Percentiles rank a stretch among this genome's conserved stretches.
These are phyloP conservation scores for Hyaloperonospora brassicae DNA, from an alignment of 352 stramenopile genomes.

Conservation along the genomic window DNA sequence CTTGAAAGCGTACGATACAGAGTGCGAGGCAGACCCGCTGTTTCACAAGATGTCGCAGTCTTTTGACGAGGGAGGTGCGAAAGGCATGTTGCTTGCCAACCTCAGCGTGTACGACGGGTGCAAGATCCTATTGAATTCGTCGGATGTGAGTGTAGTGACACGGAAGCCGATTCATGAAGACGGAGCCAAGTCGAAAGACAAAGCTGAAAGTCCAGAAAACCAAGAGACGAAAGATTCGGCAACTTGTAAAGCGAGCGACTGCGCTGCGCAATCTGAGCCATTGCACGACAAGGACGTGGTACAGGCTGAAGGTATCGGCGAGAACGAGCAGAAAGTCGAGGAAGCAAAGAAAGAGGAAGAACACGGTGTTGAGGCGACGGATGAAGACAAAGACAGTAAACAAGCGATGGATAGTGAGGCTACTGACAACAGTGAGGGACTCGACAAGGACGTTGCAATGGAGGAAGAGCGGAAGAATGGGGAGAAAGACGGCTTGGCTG, in stretches of 20 bases:
- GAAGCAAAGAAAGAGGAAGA: too few relatives aligned
- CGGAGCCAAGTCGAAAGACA: conserved; percentile 14
- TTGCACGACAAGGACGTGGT: conserved; percentile 4
- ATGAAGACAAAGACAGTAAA: too few relatives aligned
- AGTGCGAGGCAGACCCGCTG: conserved; percentile 84
- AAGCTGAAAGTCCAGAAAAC: conserved; percentile 1
- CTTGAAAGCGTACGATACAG: conserved; percentile 77
- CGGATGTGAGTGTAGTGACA: conserved; percentile 57
- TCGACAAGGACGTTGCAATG: neutral
- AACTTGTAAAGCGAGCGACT: neutral
- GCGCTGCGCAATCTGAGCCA: conserved; percentile 2
- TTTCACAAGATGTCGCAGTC: conserved; percentile 91
- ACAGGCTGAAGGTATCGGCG: neutral
- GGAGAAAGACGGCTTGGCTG: conserved; percentile 1
- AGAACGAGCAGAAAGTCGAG: neutral
- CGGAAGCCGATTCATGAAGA: conserved; percentile 32
- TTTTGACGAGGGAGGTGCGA: conserved; percentile 88
- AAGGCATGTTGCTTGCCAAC: conserved; percentile 90
- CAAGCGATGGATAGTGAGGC: too few relatives aligned
- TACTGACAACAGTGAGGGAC: too few relatives aligned
- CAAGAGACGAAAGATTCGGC: conserved; percentile 10
- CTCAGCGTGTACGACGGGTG: conserved; percentile 84
- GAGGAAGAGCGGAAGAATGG: conserved; percentile 3
- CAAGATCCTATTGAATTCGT: conserved; percentile 79
- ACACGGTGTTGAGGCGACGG: too few relatives aligned